Conservation (phyloP, 495 filamentous ascomycete genomes). For the Lasiosphaeria miniovina region DNA sequence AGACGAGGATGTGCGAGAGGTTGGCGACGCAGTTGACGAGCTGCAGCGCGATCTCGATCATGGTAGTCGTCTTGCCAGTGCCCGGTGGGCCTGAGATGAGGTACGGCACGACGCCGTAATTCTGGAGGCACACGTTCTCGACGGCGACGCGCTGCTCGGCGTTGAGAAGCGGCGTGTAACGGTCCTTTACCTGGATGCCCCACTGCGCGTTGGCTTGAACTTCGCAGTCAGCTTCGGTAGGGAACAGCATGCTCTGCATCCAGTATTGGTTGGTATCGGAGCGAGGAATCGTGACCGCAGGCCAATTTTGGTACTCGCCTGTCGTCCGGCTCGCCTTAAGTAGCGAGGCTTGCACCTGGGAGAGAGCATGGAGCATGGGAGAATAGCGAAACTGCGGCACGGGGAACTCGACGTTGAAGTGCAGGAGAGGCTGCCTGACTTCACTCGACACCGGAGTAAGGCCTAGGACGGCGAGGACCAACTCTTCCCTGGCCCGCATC, state of each 20-base stretch:
- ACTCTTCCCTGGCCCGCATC: constrained; percentile 14
- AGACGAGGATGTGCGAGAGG: constrained; percentile 48
- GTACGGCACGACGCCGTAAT: constrained; percentile 50
- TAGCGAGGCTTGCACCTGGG: constrained; percentile 23
- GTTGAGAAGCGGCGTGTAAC: constrained; percentile 47
- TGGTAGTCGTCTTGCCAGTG: constrained; percentile 55
- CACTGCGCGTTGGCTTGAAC: constrained; percentile 38
- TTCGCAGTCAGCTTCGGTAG: constrained; percentile 37
- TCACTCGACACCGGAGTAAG: constrained; percentile 10
- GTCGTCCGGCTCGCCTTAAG: constrained; percentile 9
- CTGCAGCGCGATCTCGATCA: constrained; percentile 48
- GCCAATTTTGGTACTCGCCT: neutral
- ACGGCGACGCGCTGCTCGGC: constrained; percentile 51
- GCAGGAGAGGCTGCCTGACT: constrained; percentile 4
- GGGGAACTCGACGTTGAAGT: constrained; percentile 21
- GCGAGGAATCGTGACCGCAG: neutral
- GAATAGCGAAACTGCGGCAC: constrained; percentile 23
- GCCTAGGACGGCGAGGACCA: constrained; percentile 19
- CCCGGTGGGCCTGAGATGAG: constrained; percentile 54
- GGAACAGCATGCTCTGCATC: constrained; percentile 51
- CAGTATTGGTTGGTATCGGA: constrained; percentile 24
- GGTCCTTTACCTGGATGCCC: constrained; percentile 26
- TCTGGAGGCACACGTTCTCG: constrained; percentile 40
- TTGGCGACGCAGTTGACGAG: constrained; percentile 21
- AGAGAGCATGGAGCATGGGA: constrained; percentile 21